Conservation (phyloP, 768 basidiomycete genomes). For the Butyriboletus loyo region DNA sequence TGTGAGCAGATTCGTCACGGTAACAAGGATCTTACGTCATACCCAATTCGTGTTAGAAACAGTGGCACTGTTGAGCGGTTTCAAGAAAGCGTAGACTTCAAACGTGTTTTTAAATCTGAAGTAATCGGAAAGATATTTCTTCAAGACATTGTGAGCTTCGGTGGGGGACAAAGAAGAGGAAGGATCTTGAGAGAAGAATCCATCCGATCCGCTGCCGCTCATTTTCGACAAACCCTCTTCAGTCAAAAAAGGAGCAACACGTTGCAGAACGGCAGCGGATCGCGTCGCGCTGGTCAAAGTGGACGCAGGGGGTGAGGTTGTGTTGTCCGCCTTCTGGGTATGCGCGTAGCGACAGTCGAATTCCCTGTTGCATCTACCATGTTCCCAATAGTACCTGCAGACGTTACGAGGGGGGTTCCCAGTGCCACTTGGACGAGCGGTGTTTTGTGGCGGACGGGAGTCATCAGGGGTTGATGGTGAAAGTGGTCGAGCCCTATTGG, state of each 20-base stretch:
- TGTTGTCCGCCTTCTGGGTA: constrained; percentile 9
- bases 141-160: constrained; percentile 46
- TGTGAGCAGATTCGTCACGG: not conserved
- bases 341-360: constrained; percentile 47
- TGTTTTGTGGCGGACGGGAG: not conserved
- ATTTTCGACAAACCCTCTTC: constrained; percentile 44
- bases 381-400: constrained; percentile 48
- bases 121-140: constrained; percentile 40
- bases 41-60: constrained; percentile 43
- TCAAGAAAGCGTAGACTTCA: constrained; percentile 47
- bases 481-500: not conserved
- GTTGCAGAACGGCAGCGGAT: constrained; percentile 18
- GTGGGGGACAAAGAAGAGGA: constrained; percentile 37
- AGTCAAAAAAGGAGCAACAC: constrained; percentile 44
- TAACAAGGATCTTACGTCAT: constrained; percentile 4
- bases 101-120: constrained; percentile 41
- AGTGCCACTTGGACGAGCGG: constrained; percentile 1
- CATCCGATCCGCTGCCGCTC: constrained; percentile 41
- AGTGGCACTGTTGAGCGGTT: constrained; percentile 36
- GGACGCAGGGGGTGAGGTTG: constrained; percentile 6
- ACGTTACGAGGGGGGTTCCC: constrained; percentile 31
- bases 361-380: constrained; percentile 44
- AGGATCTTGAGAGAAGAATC: constrained; percentile 37
- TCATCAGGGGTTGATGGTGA: constrained; percentile 7
- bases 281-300: constrained; percentile 4